Evolutionary conservation across 2,329 filamentous ascomycete genomes (phyloP), one percentile per base, ranked within the genome.

Genomic region (Fusarium aywerte): DNA sequence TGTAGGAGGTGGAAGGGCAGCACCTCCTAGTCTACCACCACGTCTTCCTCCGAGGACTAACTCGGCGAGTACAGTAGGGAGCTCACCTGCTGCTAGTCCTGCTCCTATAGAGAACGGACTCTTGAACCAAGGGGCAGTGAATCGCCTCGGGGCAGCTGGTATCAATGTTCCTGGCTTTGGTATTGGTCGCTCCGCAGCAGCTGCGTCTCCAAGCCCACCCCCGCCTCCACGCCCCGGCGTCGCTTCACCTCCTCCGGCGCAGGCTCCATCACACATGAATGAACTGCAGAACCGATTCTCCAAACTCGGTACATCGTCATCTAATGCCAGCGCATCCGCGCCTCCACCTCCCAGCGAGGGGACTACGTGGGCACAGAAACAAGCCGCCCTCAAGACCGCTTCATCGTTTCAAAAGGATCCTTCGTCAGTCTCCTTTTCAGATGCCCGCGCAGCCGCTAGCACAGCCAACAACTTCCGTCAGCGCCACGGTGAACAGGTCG

Each of bases 81-180:
- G 60, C 49, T 66, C 62, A 9, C 50, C 59, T 36, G 47, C 73
- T 65, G 52, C 65, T 61, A 64, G 67, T 67, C 58, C 67, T 68
- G 42, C 71, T 49, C 38, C 68, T 42, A 31, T 69, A 7, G 67
- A 60, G 39, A 73, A 60, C 39, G 71, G 75, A 16, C 74, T 78
- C 31, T 67, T 86, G 32, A 86, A 87, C 70, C 80, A 83, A 71
- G 86, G 83, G 7, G 89, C 92, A 7, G 76, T 90, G 55, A 84
- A 80, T 58, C 85, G 92, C 39, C 83, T 97, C 10, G 87, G 89
- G 12, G 85, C 88, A 35, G 89, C 92, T 1, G 93, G 93, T 1
- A 83, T 97, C 7, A 91, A 89, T 0, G 92, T 97, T 0, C 90
- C 93, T 1, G 90, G 86, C 0, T 81, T 97, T 5, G 91, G 91